phyloP scores from a whole-genome alignment of 805 yeast species.

The Yarrowia deformans region DNA sequence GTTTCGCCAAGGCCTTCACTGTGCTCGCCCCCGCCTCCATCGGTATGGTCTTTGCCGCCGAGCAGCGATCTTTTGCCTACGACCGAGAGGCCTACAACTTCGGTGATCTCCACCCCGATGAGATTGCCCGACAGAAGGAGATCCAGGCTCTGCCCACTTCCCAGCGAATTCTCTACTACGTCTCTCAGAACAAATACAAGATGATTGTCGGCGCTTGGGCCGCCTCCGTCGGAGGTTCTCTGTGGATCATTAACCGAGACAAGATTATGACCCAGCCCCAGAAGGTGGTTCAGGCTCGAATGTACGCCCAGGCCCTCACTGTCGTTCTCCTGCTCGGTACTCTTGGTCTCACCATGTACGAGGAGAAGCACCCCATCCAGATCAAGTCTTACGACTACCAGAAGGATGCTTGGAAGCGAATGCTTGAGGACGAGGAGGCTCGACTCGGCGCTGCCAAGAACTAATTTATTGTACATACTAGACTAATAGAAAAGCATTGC shows the following conservation, averaged over 20 bases:
- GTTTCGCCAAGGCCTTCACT: constrained; percentile 60
- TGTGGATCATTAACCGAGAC: constrained; percentile 75
- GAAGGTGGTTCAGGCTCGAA: constrained; percentile 86
- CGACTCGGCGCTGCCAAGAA: constrained; percentile 42
- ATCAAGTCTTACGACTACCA: constrained; percentile 36
- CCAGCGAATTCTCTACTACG: constrained; percentile 60
- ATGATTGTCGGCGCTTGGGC: constrained; percentile 80
- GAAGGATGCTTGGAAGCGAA: constrained; percentile 59
- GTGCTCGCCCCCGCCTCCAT: constrained; percentile 73
- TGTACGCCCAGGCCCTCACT: constrained; percentile 87
- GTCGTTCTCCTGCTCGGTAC: constrained; percentile 74
- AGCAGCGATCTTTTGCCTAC: constrained; percentile 70
- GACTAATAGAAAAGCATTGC: constrained; percentile 35
- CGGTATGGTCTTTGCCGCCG: constrained; percentile 69
- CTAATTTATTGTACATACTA: constrained; percentile 38
- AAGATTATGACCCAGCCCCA: constrained; percentile 76
- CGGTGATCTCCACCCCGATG: constrained; percentile 55
- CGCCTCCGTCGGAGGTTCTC: constrained; percentile 78
- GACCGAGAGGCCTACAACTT: constrained; percentile 68
- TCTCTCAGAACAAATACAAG: constrained; percentile 64
- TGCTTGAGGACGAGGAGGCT: constrained; percentile 56
- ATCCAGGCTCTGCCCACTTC: constrained; percentile 60
- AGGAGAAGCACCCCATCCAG: constrained; percentile 39
- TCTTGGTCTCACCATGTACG: constrained; percentile 56
- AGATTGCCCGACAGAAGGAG: constrained; percentile 51